Evolutionary conservation across 805 yeast genomes (phyloP), one percentile per base, ranked within the genome.

Genomic region (Hanseniaspora nectarophila): DNA sequence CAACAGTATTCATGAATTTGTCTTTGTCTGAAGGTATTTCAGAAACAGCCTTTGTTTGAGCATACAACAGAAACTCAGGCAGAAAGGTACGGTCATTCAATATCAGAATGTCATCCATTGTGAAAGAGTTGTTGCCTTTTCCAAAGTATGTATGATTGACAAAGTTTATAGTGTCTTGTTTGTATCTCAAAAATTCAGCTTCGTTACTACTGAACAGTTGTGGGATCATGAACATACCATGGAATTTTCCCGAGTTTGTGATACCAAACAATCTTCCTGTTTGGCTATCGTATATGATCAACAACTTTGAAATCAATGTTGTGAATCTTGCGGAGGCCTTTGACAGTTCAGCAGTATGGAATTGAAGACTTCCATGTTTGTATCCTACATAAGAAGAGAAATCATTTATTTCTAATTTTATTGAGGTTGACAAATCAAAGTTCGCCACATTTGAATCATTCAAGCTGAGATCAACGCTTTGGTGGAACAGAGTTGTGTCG

Each of bases 201-300:
- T 49, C 39, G 20, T 28, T 37, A 8, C 15, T 13, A 12, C 45
- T 31, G 33, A 49, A 42, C 34, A 49, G 9, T 10, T 20, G 29
- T 13, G 53, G 53, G n/a, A 49, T 34, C 26, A 44, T 44, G 31
- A 49, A 34, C 15, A 49, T 18, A 13, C 46, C 46, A 35, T 49
- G 53, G 23, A 49, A 49, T n/a, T 49, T 49, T 7, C 42, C 53
- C 3, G 53, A 49, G n/a, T 42, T 34, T 5, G 53, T 49, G 13
- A 49, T 31, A 4, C 53, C 53, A 49, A 49, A 49, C 21, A 49
- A 9, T 12, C 42, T 37, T 1, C 53, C 53, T 2, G 31, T 49
- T 34, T 16, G 15, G 2, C 16, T 16, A 15, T 49, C 53, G 20
- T 49, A 49, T n/a, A 38, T 29, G 3, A 49, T 9, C 20, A 49